Percentiles rank a stretch among this genome's conserved stretches.
Conservation (phyloP, 768 basidiomycete species). For the Termitomyces sp. region DNA sequence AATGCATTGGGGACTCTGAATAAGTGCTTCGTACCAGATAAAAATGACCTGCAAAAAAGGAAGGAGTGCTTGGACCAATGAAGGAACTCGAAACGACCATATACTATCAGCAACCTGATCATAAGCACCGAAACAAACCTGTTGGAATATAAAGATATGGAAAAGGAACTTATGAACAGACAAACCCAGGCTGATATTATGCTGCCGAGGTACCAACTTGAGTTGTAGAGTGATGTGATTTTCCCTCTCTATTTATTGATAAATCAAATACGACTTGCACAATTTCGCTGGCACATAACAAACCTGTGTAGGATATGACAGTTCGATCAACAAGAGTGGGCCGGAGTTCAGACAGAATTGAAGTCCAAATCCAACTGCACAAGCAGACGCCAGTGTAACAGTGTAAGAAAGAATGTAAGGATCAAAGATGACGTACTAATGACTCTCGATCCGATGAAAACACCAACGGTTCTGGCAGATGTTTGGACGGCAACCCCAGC, state of each 20-base stretch:
- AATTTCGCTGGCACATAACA: conserved; percentile 7
- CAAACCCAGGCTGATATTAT: no score
- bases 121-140: conserved; percentile 41
- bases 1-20: neutral
- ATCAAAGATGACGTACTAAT: conserved; percentile 32
- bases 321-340: conserved; percentile 57
- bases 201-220: no score
- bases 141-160: neutral
- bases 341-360: conserved; percentile 58
- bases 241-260: no score
- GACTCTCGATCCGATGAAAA: conserved; percentile 54
- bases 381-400: neutral
- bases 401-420: neutral
- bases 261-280: neutral
- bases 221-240: no score
- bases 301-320: conserved; percentile 69
- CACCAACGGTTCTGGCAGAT: conserved; percentile 34
- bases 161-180: no score
- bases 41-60: conserved; percentile 50
- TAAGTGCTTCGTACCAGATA: conserved; percentile 36
- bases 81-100: conserved; percentile 66
- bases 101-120: conserved; percentile 27
- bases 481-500: conserved; percentile 56
- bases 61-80: conserved; percentile 52
- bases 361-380: conserved; percentile 58